Evolutionary conservation across 306 rosid species (phyloP), one percentile per base, ranked within the genome.

Genomic region (Dryas alaskensis): DNA sequence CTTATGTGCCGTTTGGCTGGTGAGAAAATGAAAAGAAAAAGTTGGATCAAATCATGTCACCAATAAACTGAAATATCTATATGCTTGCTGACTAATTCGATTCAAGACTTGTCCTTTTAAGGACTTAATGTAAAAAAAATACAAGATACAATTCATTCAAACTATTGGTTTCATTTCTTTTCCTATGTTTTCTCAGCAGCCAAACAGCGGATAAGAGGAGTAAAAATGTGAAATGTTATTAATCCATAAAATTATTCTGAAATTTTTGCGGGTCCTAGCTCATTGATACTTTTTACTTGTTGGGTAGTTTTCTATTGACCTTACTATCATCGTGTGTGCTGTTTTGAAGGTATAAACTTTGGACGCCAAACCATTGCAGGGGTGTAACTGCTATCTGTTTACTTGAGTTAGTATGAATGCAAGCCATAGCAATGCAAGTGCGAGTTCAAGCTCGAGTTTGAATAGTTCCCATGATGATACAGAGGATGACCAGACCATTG

Each of bases 361-460:
- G 37, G 37, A 31, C 0, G 37, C 37, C 37, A 31, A 31, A 31
- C 37, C 3, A 31, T 53, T 80, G 53, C 52, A 78, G 82, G 57
- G 73, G 51, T 42, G 44, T 57, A 7, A 27, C 44, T 60, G 44
- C 60, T n/a, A 48, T 60, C 49, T 37, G 55, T 39, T 57, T 72
- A 54, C 42, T 75, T 69, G 77, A 70, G 81, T 48, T 75, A 80
- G 75, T 47, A 92, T 95, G 98, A 79, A 78, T 60, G 92, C 84
- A 80, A 84, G 60, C 76, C 80, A 80, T 53, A 84, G 92, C 78
- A 86, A 82, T 80, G 84, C 79, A 73, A 92, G 97, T 83, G 92
- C 82, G n/a, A 91, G 98, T 73, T 94, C 98, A 3, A 94, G 96
- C 86, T 94, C 99, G 22, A 95, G 99, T 80, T 88, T 86, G 80